Base-by-base conservation (phyloP, 352 stramenopile species). In the Phytopythium ostracodes region DNA sequence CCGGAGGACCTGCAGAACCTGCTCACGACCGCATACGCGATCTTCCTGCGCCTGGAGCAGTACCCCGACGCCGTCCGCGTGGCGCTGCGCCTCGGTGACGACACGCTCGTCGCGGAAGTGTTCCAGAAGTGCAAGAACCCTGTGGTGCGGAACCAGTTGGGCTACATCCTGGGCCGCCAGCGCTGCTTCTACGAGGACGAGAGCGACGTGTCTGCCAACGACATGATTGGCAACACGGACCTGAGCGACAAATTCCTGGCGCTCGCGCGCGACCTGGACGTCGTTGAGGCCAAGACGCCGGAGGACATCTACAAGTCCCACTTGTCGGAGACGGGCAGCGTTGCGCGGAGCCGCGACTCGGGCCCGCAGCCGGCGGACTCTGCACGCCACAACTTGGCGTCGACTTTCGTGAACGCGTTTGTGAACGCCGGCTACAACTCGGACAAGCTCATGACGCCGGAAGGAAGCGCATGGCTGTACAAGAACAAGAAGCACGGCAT, bases 401-500 rank as follows among this genome's bases (percentile, higher is more conserved):
- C 96, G 50, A 99, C 97, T 4, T 99, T 99, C 76, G 97, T 99
- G 25, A 99, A 99, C 72, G 98, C 96, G 38, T 98, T 99, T 67
- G 97, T 99, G 22, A 99, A 99, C 75, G 95, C 96, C 40, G 97
- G 97, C 3, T 99, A 99, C 75, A 87, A 97, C 62, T 96, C 95
- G 22, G 98, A 99, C 75, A 99, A 99, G 71, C 75, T 98, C 20
- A 91, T 97, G 73, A 96, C 89, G 0, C 89, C 90, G 0, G 92
- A 99, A 40, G 88, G 82, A 57, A 99, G 97, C 71, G 96, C 96
- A 55, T 99, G 97, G 97, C 71, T 99, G 31, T 99, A 99, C 84
- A 99, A 99, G 79, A 99, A 99, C 87, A 99, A 99, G 76, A 98
- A 99, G 76, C 96, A 99, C 67, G 97, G 97, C 56, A 99, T 99